Conservation (phyloP, 768 basidiomycete species). For the Serpula lacrymans region DNA sequence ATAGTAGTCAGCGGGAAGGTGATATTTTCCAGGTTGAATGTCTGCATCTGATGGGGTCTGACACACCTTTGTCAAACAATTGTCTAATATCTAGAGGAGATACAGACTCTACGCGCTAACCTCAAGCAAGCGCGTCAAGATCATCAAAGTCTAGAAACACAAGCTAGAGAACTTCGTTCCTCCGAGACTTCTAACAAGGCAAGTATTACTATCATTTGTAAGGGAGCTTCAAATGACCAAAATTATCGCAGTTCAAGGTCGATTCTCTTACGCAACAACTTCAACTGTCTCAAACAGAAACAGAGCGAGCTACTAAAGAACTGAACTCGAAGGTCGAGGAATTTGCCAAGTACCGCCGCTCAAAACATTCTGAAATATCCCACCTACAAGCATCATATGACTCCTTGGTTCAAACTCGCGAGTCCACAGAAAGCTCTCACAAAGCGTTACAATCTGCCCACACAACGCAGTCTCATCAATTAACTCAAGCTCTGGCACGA, state of each 20-base stretch:
- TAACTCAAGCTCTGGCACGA: conserved; percentile 72
- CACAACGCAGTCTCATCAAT: conserved; percentile 65
- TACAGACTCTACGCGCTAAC: conserved; percentile 61
- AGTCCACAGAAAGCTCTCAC: conserved; percentile 63
- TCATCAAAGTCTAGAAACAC: conserved; percentile 61
- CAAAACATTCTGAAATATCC: conserved; percentile 75
- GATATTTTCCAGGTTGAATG: conserved; percentile 1
- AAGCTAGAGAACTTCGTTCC: conserved; percentile 70
- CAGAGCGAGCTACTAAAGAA: conserved; percentile 66
- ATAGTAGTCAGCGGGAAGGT: conserved; percentile 75
- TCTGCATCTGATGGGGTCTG: neutral
- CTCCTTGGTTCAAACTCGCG: conserved; percentile 61
- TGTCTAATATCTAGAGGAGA: conserved; percentile 72
- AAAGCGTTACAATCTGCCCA: conserved; percentile 74
- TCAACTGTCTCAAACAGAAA: conserved; percentile 71
- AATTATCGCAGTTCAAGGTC: conserved; percentile 67
- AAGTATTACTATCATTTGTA: conserved; percentile 7
- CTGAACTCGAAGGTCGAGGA: conserved; percentile 74
- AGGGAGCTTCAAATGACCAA: neutral
- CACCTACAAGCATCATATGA: conserved; percentile 78
- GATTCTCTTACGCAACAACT: conserved; percentile 83
- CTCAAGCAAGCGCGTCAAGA: conserved; percentile 77
- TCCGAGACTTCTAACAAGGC: conserved; percentile 77
- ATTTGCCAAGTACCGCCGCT: conserved; percentile 76
- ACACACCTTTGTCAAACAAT: conserved; percentile 8